Evolutionary conservation across 2,329 filamentous ascomycete genomes (phyloP), one percentile per base, ranked within the genome.

Genomic region (Exophiala spinifera): DNA sequence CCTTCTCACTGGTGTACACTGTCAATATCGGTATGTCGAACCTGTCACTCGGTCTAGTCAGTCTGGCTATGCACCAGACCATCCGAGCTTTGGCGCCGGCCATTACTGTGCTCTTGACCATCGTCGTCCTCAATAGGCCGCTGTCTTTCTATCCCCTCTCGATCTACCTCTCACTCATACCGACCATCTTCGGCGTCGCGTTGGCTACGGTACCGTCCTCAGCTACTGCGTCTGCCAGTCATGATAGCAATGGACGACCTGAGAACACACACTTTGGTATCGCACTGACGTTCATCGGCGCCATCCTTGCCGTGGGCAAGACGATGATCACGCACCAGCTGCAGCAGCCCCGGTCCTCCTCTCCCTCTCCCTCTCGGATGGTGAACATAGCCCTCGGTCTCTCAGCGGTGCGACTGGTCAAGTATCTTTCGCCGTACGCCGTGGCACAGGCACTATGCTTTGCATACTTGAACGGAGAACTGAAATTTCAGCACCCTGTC

Each of bases 11-110:
- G 15, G 51, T 60, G 10, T 60, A 57, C 55, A 54, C 51, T 23
- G 11, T 55, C 13, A 60, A 60, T 46, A 60, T 60, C 15, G 51
- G 46, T 6, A 10, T 60, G 14, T 57, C 50, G 19, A 60, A 60
- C 31, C 21, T 57, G 34, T 51, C 55, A 17, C 46, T 59, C 49
- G 56, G 51, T 10, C 36, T 55, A 1, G 55, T 60, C 19, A 53
- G 45, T 31, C 40, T 60, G 31, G 40, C 57, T 1, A 43, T 57
- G 20, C 57, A 60, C 36, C 57, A 60, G 21, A 53, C 51, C 8
- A 51, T 60, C 19, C 57, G 57, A 33, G 57, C 57, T 14, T 52
- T 36, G 8, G 43, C 50, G n/a, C 57, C 57, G 3, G 56, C 46
- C 31, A 56, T 59, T n/a, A 57, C 57, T 10, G 36, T 39, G n/a